Evolutionary conservation across 2,329 filamentous ascomycete genomes (phyloP), one percentile per base, ranked within the genome.

Genomic region (Aureobasidium mangrovei): DNA sequence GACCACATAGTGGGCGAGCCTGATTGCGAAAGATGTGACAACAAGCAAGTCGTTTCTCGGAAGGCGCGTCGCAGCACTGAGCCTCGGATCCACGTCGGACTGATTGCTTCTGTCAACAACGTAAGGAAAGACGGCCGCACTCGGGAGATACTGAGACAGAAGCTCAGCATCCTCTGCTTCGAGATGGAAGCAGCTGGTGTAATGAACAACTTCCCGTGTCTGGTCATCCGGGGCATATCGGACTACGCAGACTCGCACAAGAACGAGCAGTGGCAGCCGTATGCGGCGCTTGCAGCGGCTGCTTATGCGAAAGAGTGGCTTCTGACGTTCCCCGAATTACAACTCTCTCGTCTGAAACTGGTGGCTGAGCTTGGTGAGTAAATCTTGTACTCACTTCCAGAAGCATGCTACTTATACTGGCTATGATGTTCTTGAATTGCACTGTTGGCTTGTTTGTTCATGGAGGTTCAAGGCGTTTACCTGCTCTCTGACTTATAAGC

Each of bases 211-310:
- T 58, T 58, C 24, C 57, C 55, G 12, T 67, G 55, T 58, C 31
- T 64, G 3, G 58, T 64, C 9, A 58, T 64, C 18, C 55, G 61
- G 1, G 61, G 62, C 3, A 59, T 63, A 10, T 64, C 55, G 18
- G 61, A 63, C 51, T 63, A 63, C 27, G 54, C 62, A 3, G 62
- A 64, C 41, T 59, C 58, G 18, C 61, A 64, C 54, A 64, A 62
- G 53, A 57, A 58, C 49, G 54, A 63, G 6, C n/a, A 18, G 3
- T 64, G 62, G 61, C 60, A 63, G 33, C 26, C 12, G 2, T 63
- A 61, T 47, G 60, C 62, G 4, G 60, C 62, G 0, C 54, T 53
- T 3, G 55, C 45, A 0, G 62, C 62, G 2, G 62, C 62, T 3
- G 56, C 56, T 1, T 64, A 55, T 32, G 59, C 57, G 0, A 61